phyloP scores from a whole-genome alignment of 306 rosid genomes.

The Vachellia collinsii region DNA sequence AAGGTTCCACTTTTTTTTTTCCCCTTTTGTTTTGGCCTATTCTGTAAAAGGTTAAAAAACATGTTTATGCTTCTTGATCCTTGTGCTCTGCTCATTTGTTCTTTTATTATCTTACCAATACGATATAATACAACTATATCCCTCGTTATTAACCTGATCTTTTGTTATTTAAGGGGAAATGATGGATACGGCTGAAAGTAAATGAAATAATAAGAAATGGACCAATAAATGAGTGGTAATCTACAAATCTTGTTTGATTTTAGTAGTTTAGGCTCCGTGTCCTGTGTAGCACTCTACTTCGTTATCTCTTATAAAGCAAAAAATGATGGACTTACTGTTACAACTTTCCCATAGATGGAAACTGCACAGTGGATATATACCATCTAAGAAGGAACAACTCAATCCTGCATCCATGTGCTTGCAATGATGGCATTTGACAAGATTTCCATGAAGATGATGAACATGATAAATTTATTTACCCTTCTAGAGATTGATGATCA shows the following conservation, averaged over 20 bases:
- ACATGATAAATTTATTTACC: constrained; percentile 14
- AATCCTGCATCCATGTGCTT: constrained; percentile 25
- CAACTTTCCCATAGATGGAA: not conserved
- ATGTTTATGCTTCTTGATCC: constrained; percentile 37
- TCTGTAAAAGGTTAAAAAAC: constrained; percentile 7
- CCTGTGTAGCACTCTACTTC: not conserved
- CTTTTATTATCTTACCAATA: constrained; percentile 5
- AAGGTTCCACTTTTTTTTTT: constrained; percentile 44
- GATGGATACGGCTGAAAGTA: not conserved
- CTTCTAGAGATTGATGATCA: constrained; percentile 2
- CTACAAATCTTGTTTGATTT: not conserved
- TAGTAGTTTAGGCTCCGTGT: not conserved
- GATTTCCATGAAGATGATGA: constrained; percentile 24
- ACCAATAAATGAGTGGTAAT: not conserved
- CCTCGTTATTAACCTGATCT: not conserved
- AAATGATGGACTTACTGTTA: not conserved
- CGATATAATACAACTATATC: not conserved
- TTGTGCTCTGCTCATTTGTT: constrained; percentile 3
- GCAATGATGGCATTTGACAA: constrained; percentile 33
- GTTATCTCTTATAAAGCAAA: not conserved
- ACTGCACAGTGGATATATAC: not conserved
- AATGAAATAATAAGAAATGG: not conserved
- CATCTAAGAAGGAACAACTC: not conserved
- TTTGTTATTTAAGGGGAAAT: not conserved
- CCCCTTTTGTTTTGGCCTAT: constrained; percentile 39